A percentile compares a stretch with the other conserved stretches of the same genome.
Conservation (phyloP, 2,329 filamentous ascomycete genomes). For the Trichoderma sp. region DNA sequence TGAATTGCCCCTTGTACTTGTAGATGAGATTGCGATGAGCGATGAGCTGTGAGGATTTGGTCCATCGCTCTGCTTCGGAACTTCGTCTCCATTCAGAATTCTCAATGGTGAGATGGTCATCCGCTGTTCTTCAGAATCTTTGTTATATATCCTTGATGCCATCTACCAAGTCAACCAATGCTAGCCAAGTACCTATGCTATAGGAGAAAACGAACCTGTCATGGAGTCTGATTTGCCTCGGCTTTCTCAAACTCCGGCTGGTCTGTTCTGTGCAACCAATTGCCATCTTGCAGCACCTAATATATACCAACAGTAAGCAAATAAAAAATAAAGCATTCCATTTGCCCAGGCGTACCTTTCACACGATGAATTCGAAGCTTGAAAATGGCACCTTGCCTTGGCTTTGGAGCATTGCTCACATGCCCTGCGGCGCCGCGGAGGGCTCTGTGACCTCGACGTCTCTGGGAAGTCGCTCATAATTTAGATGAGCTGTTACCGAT, state of each 20-base stretch:
- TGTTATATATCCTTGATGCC: background rate
- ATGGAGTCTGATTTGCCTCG: background rate
- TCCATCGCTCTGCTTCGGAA: background rate
- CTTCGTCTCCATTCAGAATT: rapidly evolving
- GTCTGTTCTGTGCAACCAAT: background rate
- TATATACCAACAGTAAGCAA: background rate
- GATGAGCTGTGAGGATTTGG: background rate
- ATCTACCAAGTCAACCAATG: background rate
- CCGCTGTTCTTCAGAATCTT: background rate
- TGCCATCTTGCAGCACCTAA: background rate
- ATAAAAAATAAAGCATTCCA: background rate
- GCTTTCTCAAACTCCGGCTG: background rate
- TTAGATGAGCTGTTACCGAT: background rate
- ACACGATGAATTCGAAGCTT: background rate
- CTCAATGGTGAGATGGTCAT: background rate
- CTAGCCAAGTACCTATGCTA: background rate
- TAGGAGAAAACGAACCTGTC: background rate
- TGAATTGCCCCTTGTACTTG: background rate
- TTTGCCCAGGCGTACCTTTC: background rate
- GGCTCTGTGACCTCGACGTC: background rate
- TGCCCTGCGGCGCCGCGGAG: background rate
- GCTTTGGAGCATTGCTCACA: background rate
- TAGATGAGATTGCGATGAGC: background rate
- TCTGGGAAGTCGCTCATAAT: background rate
- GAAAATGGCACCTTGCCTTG: background rate